Base-by-base conservation (phyloP, 805 yeast genomes). In the Starmera quercuum region DNA sequence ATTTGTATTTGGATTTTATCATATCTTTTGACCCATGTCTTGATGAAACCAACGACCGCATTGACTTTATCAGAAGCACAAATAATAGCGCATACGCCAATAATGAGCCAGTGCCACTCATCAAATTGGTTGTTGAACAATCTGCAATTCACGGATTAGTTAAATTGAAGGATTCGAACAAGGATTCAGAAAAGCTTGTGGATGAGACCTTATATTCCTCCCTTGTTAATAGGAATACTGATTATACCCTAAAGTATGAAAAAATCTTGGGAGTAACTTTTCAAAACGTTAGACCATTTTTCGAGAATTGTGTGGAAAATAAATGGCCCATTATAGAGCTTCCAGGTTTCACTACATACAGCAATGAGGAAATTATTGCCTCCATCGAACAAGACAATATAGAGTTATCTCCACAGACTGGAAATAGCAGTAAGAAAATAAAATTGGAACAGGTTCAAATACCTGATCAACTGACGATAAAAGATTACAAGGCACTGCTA, bases 1-100 rank as follows among this genome's bases (percentile, higher is more conserved):
- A 53, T 17, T 54, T 58, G 34, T 47, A 55, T 23, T 49, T 70
- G 32, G 69, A 72, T 40, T 46, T 63, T 23, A 63, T 73, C 18
- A 47, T 74, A 1, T 63, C 75, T n/a, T 61, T 74, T 39, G 78
- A 74, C 49, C 61, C 72, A 5, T 30, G 48, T 27, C 27, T 68
- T 20, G 54, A 59, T 31, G 58, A 55, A 20, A 34, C 44, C 13
- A 44, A 58, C 24, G 54, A 53, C 6, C 55, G 58, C 16, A 40
- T 64, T 18, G 49, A 45, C 12, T 45, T 38, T 17, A 31, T 56
- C 18, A 46, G 59, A 34, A 19, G 39, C 30, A 14, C 22, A 23
- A 33, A 42, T 34, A 45, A 45, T 34, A 46, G 28, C 28, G 30
- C 32, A 13, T 30, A 25, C 34, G 26, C 34, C 26, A 30, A 34